Conservation (phyloP, 306 rosid genomes). For the Hippophae rhamnoides region DNA sequence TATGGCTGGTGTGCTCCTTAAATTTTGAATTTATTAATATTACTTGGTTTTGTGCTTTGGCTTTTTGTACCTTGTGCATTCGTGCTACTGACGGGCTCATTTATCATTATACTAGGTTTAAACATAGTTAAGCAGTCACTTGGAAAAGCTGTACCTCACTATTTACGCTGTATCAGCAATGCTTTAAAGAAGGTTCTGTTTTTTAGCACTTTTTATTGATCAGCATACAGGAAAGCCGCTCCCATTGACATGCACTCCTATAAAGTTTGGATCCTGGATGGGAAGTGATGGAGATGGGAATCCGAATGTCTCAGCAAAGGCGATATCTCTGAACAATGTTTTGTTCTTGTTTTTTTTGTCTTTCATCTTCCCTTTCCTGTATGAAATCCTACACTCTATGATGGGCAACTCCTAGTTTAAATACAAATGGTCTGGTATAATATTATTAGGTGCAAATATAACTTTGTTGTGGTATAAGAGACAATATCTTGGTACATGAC, state of each 20-base stretch:
- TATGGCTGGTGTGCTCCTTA: constrained; percentile 58
- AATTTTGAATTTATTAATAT: constrained; percentile 3
- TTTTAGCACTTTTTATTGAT: constrained; percentile 12
- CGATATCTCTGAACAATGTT: constrained; percentile 15
- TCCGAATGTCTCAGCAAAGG: constrained; percentile 90
- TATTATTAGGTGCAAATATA: no score
- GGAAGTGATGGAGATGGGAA: constrained; percentile 98
- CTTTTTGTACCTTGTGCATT: constrained; percentile 6
- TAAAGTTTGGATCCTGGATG: constrained; percentile 95
- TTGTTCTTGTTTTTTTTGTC: background rate
- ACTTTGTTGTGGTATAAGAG: no score
- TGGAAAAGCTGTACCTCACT: constrained; percentile 95
- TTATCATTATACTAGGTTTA: constrained; percentile 45
- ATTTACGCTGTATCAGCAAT: constrained; percentile 87
- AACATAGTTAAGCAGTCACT: constrained; percentile 96
- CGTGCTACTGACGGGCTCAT: background rate
- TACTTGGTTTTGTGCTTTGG: constrained; percentile 11
- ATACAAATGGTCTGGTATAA: no score
- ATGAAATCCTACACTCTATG: no score
- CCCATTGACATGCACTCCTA: constrained; percentile 87
- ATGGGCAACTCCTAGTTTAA: no score
- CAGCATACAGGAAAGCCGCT: constrained; percentile 94
- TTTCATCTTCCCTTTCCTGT: no score
- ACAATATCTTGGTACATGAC: no score
- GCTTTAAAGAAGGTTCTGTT: constrained; percentile 75